Conservation (phyloP, 192 early-diverging fungal species). For the Piromyces sp. region DNA sequence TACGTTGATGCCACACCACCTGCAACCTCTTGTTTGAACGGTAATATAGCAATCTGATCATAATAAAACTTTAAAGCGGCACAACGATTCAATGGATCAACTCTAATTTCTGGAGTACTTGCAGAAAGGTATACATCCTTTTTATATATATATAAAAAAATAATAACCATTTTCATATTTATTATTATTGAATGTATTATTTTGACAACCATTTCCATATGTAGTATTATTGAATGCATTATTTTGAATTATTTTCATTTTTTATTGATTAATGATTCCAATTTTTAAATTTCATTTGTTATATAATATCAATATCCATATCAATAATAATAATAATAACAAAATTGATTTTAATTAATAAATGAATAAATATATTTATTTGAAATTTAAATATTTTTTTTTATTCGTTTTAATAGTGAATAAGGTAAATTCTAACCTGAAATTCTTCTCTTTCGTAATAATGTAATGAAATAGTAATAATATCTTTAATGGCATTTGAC, state of each 20-base stretch:
- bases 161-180: too few species aligned
- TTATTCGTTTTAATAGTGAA: background rate
- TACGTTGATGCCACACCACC: conserved; percentile 15
- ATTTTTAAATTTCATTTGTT: too few species aligned
- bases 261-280: too few species aligned
- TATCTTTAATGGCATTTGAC: conserved; percentile 45
- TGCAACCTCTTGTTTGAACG: conserved; percentile 53
- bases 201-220: too few species aligned
- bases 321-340: too few species aligned
- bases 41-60: conserved; percentile 75
- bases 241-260: too few species aligned
- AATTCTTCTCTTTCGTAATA: conserved; percentile 88
- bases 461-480: conserved; percentile 88
- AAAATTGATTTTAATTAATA: too few species aligned
- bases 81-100: conserved; percentile 78
- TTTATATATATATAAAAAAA: too few species aligned
- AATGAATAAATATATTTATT: too few species aligned
- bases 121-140: conserved; percentile 28
- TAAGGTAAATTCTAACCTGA: conserved; percentile 36
- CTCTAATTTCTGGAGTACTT: conserved; percentile 30
- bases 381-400: background rate
- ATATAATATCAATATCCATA: too few species aligned
- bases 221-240: too few species aligned
- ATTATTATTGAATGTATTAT: too few species aligned
- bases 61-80: conserved; percentile 74